Evolutionary conservation across 176 grass and related monocot species (phyloP).

Genomic region (Saccharum officinarum): DNA sequence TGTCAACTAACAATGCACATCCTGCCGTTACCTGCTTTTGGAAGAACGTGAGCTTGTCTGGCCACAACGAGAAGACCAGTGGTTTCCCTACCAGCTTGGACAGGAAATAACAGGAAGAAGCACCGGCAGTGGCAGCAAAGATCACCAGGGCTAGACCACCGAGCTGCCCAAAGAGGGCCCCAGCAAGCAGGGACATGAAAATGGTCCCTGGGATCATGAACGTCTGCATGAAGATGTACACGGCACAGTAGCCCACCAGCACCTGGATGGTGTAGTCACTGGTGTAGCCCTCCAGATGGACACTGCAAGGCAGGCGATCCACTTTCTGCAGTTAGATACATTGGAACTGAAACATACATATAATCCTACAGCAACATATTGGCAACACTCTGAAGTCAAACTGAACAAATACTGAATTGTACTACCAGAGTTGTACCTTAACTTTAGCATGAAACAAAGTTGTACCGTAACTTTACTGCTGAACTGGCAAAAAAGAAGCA

Average conservation of each 20-base stretch:
- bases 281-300: slow-evolving; percentile 86
- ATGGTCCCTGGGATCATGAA: slow-evolving; percentile 99
- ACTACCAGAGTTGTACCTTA: neutral
- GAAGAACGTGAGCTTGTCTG: slow-evolving; percentile 91
- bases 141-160: slow-evolving; percentile 78
- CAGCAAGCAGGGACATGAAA: slow-evolving; percentile 95
- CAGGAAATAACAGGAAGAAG: slow-evolving; percentile 96
- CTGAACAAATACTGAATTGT: neutral
- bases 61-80: slow-evolving; percentile 83
- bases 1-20: neutral
- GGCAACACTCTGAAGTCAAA: neutral
- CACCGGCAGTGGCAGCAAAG: slow-evolving; percentile 93
- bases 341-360: neutral
- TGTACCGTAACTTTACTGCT: neutral
- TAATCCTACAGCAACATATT: neutral
- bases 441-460: neutral
- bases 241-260: slow-evolving; percentile 75
- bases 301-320: slow-evolving; percentile 42
- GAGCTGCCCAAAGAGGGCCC: slow-evolving; percentile 81
- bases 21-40: slow-evolving; percentile 69
- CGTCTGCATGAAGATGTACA: slow-evolving; percentile 99
- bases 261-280: slow-evolving; percentile 96
- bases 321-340: neutral
- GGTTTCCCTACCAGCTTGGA: slow-evolving; percentile 87
- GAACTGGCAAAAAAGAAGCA: neutral